These are phyloP conservation scores for Borealophlyctis nickersoniae DNA, from an alignment of 192 early-diverging fungal species.

Conservation along the genomic window DNA sequence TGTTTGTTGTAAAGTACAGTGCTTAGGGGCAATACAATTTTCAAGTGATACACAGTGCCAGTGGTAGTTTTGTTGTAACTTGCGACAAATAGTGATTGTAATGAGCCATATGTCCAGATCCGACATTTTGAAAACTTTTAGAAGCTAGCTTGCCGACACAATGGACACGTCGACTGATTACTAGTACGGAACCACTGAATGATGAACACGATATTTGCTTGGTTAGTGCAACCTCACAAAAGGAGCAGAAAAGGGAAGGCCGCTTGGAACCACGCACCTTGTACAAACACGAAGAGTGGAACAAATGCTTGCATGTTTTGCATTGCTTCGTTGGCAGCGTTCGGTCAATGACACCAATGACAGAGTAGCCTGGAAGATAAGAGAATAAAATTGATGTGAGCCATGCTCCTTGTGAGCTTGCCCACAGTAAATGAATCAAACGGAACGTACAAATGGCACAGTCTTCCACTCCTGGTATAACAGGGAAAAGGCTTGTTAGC, in stretches of 20 bases:
- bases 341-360: constrained; percentile 84
- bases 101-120: too few relatives aligned
- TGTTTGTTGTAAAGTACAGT: too few relatives aligned
- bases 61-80: too few relatives aligned
- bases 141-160: constrained; percentile 53
- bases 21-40: too few relatives aligned
- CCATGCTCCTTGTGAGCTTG: too few relatives aligned
- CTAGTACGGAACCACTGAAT: constrained; percentile 63
- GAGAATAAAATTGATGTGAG: background rate
- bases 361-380: constrained; percentile 64
- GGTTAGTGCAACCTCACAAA: background rate
- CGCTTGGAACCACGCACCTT: constrained; percentile 47
- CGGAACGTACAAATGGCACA: constrained; percentile 78
- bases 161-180: constrained; percentile 68
- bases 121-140: constrained; percentile 7
- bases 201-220: background rate
- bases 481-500: too few relatives aligned
- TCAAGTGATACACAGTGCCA: too few relatives aligned
- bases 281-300: constrained; percentile 91
- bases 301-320: constrained; percentile 90
- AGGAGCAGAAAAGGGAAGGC: background rate
- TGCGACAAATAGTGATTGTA: too few relatives aligned
- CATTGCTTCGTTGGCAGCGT: constrained; percentile 87
- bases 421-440: background rate
- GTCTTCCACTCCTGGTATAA: constrained; percentile 68